Evolutionary conservation across 768 basidiomycete genomes (phyloP).

Genomic region (Tulasnella sp.): DNA sequence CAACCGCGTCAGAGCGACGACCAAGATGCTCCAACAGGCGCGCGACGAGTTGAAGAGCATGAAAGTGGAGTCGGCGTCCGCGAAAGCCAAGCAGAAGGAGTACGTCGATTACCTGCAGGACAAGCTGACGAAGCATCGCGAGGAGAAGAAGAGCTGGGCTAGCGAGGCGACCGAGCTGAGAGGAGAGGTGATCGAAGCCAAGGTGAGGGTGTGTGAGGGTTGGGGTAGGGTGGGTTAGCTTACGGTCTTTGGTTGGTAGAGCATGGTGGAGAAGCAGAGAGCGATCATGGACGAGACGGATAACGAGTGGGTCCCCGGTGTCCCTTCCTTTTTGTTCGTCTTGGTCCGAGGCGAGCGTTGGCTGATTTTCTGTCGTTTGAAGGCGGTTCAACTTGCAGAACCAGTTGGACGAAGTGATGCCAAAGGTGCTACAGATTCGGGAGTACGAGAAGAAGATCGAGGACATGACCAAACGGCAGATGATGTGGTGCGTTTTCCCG

Average conservation of each 20-base stretch:
- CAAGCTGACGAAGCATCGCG: conserved; percentile 59
- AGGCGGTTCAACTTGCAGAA: conserved; percentile 65
- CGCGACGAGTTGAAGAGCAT: conserved; percentile 62
- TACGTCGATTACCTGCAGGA: conserved; percentile 77
- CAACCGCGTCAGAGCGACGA: conserved; percentile 71
- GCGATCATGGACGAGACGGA: conserved; percentile 25
- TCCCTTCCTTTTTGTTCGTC: not conserved
- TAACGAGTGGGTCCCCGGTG: conserved; percentile 21
- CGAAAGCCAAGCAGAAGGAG: conserved; percentile 68
- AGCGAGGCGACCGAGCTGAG: conserved; percentile 57
- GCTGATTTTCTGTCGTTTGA: not conserved
- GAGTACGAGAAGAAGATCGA: conserved; percentile 87
- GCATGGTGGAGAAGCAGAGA: conserved; percentile 20
- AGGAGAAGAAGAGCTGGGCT: conserved; percentile 70
- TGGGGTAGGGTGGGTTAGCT: not conserved
- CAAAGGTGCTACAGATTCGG: conserved; percentile 65
- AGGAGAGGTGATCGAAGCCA: conserved; percentile 56
- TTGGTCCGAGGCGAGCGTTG: too few species aligned
- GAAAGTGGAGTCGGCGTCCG: conserved; percentile 56
- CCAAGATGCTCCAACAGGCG: conserved; percentile 50
- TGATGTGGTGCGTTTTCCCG: conserved; percentile 50
- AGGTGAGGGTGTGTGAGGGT: conserved; percentile 30
- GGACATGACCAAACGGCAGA: conserved; percentile 63
- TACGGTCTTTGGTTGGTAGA: not conserved
- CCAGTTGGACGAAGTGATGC: conserved; percentile 61